Evolutionary conservation across 371 early-diverging fungal species (phyloP).

Genomic region (Mucor plumbeus): DNA sequence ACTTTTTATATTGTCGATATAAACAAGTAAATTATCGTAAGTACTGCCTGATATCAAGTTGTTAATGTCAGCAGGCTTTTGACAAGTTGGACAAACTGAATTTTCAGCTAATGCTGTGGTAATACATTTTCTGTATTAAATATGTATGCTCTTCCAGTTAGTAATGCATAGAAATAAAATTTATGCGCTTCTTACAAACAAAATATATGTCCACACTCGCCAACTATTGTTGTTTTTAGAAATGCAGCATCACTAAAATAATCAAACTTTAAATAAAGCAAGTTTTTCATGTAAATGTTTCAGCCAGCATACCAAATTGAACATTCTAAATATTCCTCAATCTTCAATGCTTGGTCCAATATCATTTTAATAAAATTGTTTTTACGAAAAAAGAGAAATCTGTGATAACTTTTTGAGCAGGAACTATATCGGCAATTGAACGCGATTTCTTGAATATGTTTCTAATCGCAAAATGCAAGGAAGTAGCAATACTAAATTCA

Average conservation of each 20-base stretch:
- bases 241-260: neutral
- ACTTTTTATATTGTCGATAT: slow-evolving; percentile 9
- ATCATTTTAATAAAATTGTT: neutral
- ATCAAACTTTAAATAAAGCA: neutral
- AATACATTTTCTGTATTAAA: slow-evolving; percentile 11
- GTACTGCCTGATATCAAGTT: slow-evolving; percentile 3
- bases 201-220: slow-evolving; percentile 24
- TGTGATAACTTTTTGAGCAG: neutral
- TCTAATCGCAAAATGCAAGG: too few relatives aligned
- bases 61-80: slow-evolving; percentile 9
- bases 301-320: neutral
- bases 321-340: slow-evolving; percentile 1
- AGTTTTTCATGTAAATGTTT: neutral
- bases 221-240: slow-evolving; percentile 3
- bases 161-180: neutral
- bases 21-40: slow-evolving; percentile 18
- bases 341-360: neutral
- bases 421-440: neutral
- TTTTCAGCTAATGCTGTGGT: neutral
- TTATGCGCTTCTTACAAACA: slow-evolving; percentile 16
- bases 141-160: neutral
- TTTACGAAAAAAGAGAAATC: neutral
- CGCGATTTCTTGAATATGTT: neutral
- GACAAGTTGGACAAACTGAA: slow-evolving; percentile 20
- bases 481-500: too few relatives aligned